Conservation (phyloP, 352 stramenopile species). For the Pythium oligandrum region DNA sequence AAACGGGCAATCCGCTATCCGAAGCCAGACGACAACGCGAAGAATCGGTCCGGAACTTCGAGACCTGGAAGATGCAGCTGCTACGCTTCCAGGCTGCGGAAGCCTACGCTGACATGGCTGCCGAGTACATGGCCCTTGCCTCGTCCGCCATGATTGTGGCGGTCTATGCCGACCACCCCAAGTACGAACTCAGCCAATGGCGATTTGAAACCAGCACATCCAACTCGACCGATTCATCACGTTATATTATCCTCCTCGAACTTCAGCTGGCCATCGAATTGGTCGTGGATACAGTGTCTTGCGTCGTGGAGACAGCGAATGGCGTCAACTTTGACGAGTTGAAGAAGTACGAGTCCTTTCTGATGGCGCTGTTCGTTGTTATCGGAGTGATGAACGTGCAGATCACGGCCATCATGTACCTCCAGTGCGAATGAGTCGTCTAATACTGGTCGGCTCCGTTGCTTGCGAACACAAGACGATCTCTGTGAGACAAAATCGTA, state of each 20-base stretch:
- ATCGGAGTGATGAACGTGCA: background rate
- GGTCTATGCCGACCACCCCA: background rate
- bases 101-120: slow-evolving; percentile 22
- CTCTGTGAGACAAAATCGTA: no score
- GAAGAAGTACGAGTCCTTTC: background rate
- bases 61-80: background rate
- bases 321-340: background rate
- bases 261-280: background rate
- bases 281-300: slow-evolving; percentile 1
- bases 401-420: slow-evolving; percentile 3
- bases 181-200: background rate
- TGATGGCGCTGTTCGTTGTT: background rate
- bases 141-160: background rate
- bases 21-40: background rate
- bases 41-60: background rate
- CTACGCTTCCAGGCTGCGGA: slow-evolving; percentile 24
- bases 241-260: background rate
- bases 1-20: background rate
- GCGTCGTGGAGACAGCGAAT: background rate
- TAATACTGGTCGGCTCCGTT: no score
- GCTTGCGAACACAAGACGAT: no score
- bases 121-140: slow-evolving; percentile 1
- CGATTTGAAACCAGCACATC: background rate
- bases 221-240: background rate
- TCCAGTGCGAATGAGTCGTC: background rate